These are phyloP conservation scores for Hyphopichia wangnamkhiaoensis DNA, from an alignment of 1,139 yeast species.

Conservation along the genomic window DNA sequence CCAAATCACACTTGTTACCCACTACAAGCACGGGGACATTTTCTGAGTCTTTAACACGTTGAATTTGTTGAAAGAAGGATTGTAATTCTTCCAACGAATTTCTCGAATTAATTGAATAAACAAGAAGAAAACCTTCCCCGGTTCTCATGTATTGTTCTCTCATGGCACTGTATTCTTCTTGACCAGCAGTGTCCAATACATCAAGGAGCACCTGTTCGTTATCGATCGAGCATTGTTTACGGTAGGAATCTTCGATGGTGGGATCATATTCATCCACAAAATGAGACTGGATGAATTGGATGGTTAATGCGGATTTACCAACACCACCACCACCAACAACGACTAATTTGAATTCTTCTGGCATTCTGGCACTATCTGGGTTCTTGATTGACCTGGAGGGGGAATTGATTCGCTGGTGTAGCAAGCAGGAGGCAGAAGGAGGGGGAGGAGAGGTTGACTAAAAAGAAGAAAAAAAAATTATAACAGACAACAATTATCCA, in stretches of 20 bases:
- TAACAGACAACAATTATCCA: too few species aligned
- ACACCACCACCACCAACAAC: constrained; percentile 99
- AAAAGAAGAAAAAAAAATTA: too few species aligned
- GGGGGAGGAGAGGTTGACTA: background rate
- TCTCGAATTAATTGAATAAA: constrained; percentile 79
- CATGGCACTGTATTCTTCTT: constrained; percentile 96
- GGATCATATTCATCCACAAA: constrained; percentile 97
- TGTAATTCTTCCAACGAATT: constrained; percentile 78
- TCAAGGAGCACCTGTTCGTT: constrained; percentile 56
- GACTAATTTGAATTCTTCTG: constrained; percentile 79
- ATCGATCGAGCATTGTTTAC: constrained; percentile 57
- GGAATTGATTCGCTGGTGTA: too few species aligned
- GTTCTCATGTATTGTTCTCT: constrained; percentile 93
- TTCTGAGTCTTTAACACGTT: constrained; percentile 79
- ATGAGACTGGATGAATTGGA: constrained; percentile 85
- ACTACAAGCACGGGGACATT: constrained; percentile 72
- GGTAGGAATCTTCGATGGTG: constrained; percentile 82
- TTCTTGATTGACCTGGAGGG: constrained; percentile 2
- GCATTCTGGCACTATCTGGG: too few species aligned
- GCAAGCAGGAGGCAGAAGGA: background rate
- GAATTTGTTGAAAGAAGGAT: constrained; percentile 79
- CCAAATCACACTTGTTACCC: constrained; percentile 64
- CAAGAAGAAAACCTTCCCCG: constrained; percentile 87
- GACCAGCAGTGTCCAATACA: constrained; percentile 97
- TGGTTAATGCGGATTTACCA: constrained; percentile 94